Base-by-base conservation (phyloP, 768 basidiomycete genomes). In the Mycena filopes region DNA sequence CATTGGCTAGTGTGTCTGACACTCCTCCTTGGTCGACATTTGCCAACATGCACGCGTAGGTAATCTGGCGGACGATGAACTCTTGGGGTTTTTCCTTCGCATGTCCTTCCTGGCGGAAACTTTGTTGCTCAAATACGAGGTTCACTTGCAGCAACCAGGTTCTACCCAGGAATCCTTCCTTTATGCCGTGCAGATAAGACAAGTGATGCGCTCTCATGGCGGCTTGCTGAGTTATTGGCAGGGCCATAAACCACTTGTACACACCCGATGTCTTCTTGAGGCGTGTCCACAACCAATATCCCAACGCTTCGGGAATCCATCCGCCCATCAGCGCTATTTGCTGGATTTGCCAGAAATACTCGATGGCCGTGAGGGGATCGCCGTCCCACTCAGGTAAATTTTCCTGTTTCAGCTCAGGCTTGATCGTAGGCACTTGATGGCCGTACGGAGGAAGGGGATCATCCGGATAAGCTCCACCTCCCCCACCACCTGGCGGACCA, bases 301-400 rank as follows among this genome's bases (percentile, higher is more conserved):
- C 64, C 20, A 66, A 13, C 2, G 51, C 40, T 10, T 23, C 15
- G 0, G 55, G 57, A 1, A 65, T 0, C 55, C 55, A 57, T 1
- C 55, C 55, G 1, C 1, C 5, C 21, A 57, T 4, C 3, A 6
- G 16, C 0, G 55, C 55, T 1, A 57, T 2, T 12, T 57, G 55
- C 3, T 31, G 18, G 0, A 57, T 43, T 3, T 47, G 29, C 45
- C 29, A 57, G 45, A 47, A 57, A n/a, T 57, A 57, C 1, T 57
- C 55, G 7, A 57, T 38, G 2, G 55, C 55, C 1, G 55, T 46
- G 20, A 33, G 20, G 5, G 45, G 29, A 1, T 46, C 15, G 0
- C 43, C 55, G 26, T 57, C 55, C 55, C 55, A 57, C 23, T 57
- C 55, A 1, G 55, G 55, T 6, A 57, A 16, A 0, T 42, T 46